Base-by-base conservation (phyloP, 345 rosid genomes). In the Hibiscus tridactylites region DNA sequence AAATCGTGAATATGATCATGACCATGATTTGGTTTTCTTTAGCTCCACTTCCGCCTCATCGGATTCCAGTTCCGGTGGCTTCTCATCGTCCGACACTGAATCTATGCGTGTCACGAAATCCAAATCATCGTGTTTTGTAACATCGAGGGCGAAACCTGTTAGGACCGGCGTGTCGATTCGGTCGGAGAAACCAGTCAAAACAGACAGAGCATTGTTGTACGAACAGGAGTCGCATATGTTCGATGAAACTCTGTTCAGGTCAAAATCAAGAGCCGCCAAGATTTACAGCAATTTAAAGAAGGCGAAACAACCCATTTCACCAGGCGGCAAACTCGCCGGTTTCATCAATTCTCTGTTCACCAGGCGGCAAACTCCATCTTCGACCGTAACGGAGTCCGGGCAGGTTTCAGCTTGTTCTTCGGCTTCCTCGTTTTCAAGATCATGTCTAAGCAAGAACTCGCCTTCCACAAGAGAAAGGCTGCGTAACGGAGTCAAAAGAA, bases 1-100 rank as follows among this genome's bases (percentile, higher is more conserved):
- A n/a, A n/a, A n/a, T n/a, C n/a, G n/a, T n/a, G n/a, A n/a, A n/a
- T n/a, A n/a, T n/a, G n/a, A n/a, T n/a, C n/a, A n/a, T 49, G 87
- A 88, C 70, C 88, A 72, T 9, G 92, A 84, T 75, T 84, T 9
- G 65, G 16, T 79, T 42, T 82, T 88, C 15, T 88, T 88, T 42
- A 85, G 96, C 79, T 91, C 96, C 33, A 78, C 82, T 3, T 90
- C 92, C 4, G 86, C 76, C 75, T 94, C 99, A 19, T 91, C 95
- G 1, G 96, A 90, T 71, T 87, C 95, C 2, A 91, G 85, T 72
- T 90, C 85, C 0, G 87, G 86, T 19, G 87, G 89, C 5, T 88
- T 91, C 81, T 94, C 97, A 0, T 88, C 97, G 26, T 92, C 97
- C 3, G 97, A 94, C 53, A 84, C 88, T 0, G 99, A 94, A 16